phyloP scores from a whole-genome alignment of 2,329 filamentous ascomycete species.

The Colletotrichum abscissum region DNA sequence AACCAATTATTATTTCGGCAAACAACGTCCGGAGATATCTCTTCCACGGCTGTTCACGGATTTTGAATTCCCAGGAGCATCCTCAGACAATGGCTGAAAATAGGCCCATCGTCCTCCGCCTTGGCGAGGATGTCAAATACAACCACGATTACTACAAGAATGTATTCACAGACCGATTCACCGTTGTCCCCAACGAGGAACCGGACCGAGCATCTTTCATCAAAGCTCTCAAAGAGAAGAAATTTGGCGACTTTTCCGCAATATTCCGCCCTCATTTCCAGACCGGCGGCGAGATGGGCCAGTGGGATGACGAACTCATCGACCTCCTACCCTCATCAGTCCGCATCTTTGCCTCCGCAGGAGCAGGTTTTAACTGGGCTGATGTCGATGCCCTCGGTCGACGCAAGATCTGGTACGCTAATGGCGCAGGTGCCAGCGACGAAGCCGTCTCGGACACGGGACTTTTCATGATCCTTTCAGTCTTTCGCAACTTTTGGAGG shows the following conservation, averaged over 20 bases:
- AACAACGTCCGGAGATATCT: not conserved
- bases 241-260: slow-evolving; percentile 47
- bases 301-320: slow-evolving; percentile 69
- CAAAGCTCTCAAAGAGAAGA: slow-evolving; percentile 51
- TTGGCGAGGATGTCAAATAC: slow-evolving; percentile 60
- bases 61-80: not conserved
- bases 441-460: slow-evolving; percentile 57
- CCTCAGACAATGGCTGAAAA: slow-evolving; percentile 7
- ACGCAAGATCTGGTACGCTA: slow-evolving; percentile 54
- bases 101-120: slow-evolving; percentile 52
- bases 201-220: slow-evolving; percentile 52
- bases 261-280: slow-evolving; percentile 69
- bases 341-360: slow-evolving; percentile 69
- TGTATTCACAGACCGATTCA: slow-evolving; percentile 51
- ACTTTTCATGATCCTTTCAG: slow-evolving; percentile 54
- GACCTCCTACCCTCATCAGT: slow-evolving; percentile 61
- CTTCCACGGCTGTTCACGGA: not conserved
- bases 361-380: slow-evolving; percentile 73
- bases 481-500: slow-evolving; percentile 63
- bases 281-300: slow-evolving; percentile 72
- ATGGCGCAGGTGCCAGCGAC: slow-evolving; percentile 53
- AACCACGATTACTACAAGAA: slow-evolving; percentile 54
- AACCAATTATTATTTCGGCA: no score
- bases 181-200: slow-evolving; percentile 51
- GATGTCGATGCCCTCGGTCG: slow-evolving; percentile 59